A percentile compares a stretch with the other conserved stretches of the same genome.
Evolutionary conservation across 2,329 filamentous ascomycete genomes (phyloP).

Genomic region (Hypomyces perniciosus): DNA sequence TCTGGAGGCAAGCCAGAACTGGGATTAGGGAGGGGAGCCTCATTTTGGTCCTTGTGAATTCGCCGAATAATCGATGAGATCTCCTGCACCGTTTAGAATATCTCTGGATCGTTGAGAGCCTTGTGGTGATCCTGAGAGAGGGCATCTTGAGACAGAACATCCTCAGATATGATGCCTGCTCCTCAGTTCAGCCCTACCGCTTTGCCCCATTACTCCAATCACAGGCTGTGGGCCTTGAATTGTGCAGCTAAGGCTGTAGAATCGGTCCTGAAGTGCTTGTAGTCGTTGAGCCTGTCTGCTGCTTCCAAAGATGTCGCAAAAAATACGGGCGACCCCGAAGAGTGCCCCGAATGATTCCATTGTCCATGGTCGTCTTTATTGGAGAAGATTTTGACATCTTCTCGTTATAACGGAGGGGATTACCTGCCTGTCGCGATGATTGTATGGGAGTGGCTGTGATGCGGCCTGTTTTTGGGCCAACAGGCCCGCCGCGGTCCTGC

Average conservation of each 20-base stretch:
- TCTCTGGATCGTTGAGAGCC: slow-evolving; percentile 11
- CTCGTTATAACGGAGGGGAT: too few species aligned
- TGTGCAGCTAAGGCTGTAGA: slow-evolving; percentile 7
- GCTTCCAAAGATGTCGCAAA: slow-evolving; percentile 20
- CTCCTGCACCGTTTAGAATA: not conserved
- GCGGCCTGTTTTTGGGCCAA: too few species aligned
- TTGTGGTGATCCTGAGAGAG: slow-evolving; percentile 7
- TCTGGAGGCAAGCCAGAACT: too few species aligned
- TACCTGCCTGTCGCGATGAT: too few species aligned
- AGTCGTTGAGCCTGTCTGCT: slow-evolving; percentile 13
- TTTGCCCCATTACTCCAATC: slow-evolving; percentile 19
- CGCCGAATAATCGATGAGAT: slow-evolving; percentile 8
- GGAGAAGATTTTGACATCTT: too few species aligned
- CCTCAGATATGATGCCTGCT: not conserved
- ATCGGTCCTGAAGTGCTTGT: slow-evolving; percentile 14
- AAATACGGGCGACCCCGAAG: slow-evolving; percentile 5
- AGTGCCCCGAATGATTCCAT: too few species aligned
- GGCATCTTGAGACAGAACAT: not conserved
- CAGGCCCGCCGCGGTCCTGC: too few species aligned
- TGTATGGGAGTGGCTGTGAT: too few species aligned
- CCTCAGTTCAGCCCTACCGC: slow-evolving; percentile 15
- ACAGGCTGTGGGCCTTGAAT: slow-evolving; percentile 13
- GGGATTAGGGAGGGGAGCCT: not conserved
- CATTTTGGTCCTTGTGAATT: not conserved
- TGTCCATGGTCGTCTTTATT: too few species aligned